These are phyloP conservation scores for Blepharisma japonicum DNA, from an alignment of 73 alveolate species.

Conservation along the genomic window DNA sequence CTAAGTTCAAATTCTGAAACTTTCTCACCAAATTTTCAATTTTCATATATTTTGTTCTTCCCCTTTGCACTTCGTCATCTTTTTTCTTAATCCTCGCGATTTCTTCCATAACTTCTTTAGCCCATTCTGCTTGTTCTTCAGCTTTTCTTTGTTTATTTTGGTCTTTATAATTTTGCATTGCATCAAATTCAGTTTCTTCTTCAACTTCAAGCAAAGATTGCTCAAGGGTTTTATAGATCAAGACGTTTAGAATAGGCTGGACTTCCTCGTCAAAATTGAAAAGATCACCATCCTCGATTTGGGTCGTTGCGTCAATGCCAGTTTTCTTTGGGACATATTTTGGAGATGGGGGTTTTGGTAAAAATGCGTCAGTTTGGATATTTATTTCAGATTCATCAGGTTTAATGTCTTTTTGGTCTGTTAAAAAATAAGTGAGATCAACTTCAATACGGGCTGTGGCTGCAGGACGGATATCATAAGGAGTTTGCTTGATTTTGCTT, in stretches of 20 bases:
- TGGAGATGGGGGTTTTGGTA: slow-evolving; percentile 90
- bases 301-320: slow-evolving; percentile 95
- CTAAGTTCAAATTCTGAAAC: slow-evolving; percentile 62
- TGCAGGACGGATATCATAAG: slow-evolving; percentile 85
- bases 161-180: slow-evolving; percentile 78
- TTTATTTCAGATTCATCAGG: slow-evolving; percentile 68
- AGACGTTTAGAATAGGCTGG: slow-evolving; percentile 92
- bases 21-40: slow-evolving; percentile 54
- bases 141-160: slow-evolving; percentile 77
- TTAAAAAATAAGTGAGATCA: slow-evolving; percentile 74
- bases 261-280: slow-evolving; percentile 95
- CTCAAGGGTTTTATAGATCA: slow-evolving; percentile 88
- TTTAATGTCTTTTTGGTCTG: slow-evolving; percentile 60
- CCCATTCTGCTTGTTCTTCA: slow-evolving; percentile 77
- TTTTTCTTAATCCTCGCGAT: slow-evolving; percentile 60
- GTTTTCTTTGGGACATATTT: slow-evolving; percentile 92
- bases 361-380: slow-evolving; percentile 89
- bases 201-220: slow-evolving; percentile 92
- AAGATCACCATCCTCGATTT: slow-evolving; percentile 93
- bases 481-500: slow-evolving; percentile 59
- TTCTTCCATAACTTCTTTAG: slow-evolving; percentile 62
- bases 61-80: slow-evolving; percentile 55
- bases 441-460: slow-evolving; percentile 88
- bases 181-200: slow-evolving; percentile 90
- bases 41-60: slow-evolving; percentile 47